Evolutionary conservation across 73 alveolate genomes (phyloP), one percentile per base, ranked within the genome.

Genomic region (Halteria grandinella): DNA sequence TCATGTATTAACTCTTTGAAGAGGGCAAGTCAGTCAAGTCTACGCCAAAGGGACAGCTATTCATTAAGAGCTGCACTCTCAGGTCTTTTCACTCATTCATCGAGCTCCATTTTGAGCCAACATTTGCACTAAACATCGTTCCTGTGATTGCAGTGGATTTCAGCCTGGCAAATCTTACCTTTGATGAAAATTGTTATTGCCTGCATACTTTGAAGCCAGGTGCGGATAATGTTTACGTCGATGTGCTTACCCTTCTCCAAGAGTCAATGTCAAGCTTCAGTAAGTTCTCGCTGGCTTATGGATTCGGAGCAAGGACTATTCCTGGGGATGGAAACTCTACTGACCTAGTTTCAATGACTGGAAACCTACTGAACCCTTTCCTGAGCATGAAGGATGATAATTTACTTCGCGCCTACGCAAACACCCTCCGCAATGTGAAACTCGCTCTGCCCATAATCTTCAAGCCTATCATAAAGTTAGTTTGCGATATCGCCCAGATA

Each of bases 141-240:
- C 92, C 92, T 0, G 58, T 83, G 1, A 31, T 83, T 0, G 92
- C 83, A 1, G 79, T 83, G 1, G 92, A 83, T 62, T 83, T 55
- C 43, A 73, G 88, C 1, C 59, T 83, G 1, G 85, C 88, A 0
- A 83, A 83, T 47, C 74, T 83, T 14, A 83, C 92, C 24, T 74
- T 73, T 33, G 87, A 83, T 37, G 79, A 83, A 17, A 59, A 48
- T 8, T 47, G 74, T 41, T 66, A 66, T 27, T 83, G 92, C 62
- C 44, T 83, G n/a, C 92, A 83, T 37, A 73, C 86, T 8, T 40
- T 83, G 1, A 83, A 83, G 53, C 20, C 75, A 23, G 92, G 87
- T 1, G 62, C 82, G 12, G 62, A 71, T 0, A 83, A 83, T 41
- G 86, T 54, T 32, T 83, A 83, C 48, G 27, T 41, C 14, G 66